Base-by-base conservation (phyloP, 129 eudicot genomes). In the Cynara cardunculus region DNA sequence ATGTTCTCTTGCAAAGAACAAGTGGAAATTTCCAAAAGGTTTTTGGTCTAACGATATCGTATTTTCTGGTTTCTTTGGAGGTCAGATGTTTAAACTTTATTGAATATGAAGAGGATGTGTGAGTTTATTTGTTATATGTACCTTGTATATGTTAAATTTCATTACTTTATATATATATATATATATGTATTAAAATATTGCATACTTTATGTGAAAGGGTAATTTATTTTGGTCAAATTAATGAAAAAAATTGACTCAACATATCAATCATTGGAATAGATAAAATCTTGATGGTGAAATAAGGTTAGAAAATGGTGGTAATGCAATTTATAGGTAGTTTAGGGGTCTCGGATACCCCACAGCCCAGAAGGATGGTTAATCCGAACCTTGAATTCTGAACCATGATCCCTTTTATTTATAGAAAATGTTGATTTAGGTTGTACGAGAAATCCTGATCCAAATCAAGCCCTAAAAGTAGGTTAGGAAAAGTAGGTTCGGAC, bases 281-380 rank as follows among this genome's bases (percentile, higher is more conserved):
- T 76, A 69, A 25, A 25, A 31, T 25, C 37, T 53, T 69, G 69
- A 68, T 24, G 26, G 4, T 8, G n/a, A 22, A 81, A 49, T 65
- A 66, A 31, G 9, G 68, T 16, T 68, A 10, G 31, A 46, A 75
- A 69, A 64, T 34, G 64, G 76, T 75, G 34, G 71, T 75, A 76
- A 53, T 76, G 81, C 81, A 76, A 82, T 37, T 69, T 75, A 34
- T 69, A 56, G 65, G 13, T 28, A 65, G 12, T 53, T 53, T 73
- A 80, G 39, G 73, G 14, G 41, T 5, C 34, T 37, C n/a, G 75
- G 14, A 12, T 39, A 35, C 46, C 74, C 26, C 46, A 78, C n/a
- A 35, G 11, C 35, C 35, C 3, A n/a, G n/a, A n/a, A n/a, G n/a
- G n/a, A n/a, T n/a, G n/a, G n/a, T n/a, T n/a, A 28, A 28, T 28